Conservation (phyloP, 1,139 yeast genomes). For the Nematodospora anomalae region DNA sequence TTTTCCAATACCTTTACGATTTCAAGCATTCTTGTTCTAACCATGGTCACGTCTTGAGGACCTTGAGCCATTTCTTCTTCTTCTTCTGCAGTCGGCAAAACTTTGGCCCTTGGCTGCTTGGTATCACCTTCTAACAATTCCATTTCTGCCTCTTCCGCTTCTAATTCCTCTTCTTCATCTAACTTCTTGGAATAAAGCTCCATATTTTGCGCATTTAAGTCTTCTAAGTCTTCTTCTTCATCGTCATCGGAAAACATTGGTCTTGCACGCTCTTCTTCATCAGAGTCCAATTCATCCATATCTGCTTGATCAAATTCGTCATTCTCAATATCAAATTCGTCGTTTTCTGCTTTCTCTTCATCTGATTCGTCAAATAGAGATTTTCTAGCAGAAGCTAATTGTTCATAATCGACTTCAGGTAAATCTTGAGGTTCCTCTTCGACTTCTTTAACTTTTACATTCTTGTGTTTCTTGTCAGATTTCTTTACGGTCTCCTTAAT, state of each 20-base stretch:
- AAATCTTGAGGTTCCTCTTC: constrained; percentile 42
- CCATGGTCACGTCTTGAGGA: constrained; percentile 74
- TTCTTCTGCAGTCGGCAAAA: constrained; percentile 60
- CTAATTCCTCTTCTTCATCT: constrained; percentile 70
- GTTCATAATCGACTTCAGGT: constrained; percentile 67
- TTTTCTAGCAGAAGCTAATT: constrained; percentile 65
- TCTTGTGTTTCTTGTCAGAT: constrained; percentile 22
- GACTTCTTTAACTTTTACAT: constrained; percentile 26
- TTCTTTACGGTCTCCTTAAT: constrained; percentile 18
- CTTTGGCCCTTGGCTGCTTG: constrained; percentile 67
- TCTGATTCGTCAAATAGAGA: constrained; percentile 76
- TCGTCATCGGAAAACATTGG: constrained; percentile 86
- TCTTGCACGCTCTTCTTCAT: constrained; percentile 55
- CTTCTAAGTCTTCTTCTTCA: constrained; percentile 75
- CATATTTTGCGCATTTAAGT: constrained; percentile 83
- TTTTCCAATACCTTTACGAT: constrained; percentile 94
- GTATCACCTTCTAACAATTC: constrained; percentile 63
- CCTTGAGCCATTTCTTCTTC: constrained; percentile 49
- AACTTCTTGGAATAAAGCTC: constrained; percentile 70
- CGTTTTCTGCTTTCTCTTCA: constrained; percentile 53
- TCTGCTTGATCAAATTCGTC: constrained; percentile 61
- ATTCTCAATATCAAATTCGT: constrained; percentile 35
- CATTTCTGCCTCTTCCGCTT: constrained; percentile 76
- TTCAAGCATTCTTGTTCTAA: constrained; percentile 93
- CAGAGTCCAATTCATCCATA: constrained; percentile 56